Evolutionary conservation across 2,329 filamentous ascomycete genomes (phyloP).

Genomic region (Aaosphaeria pasadenensis): DNA sequence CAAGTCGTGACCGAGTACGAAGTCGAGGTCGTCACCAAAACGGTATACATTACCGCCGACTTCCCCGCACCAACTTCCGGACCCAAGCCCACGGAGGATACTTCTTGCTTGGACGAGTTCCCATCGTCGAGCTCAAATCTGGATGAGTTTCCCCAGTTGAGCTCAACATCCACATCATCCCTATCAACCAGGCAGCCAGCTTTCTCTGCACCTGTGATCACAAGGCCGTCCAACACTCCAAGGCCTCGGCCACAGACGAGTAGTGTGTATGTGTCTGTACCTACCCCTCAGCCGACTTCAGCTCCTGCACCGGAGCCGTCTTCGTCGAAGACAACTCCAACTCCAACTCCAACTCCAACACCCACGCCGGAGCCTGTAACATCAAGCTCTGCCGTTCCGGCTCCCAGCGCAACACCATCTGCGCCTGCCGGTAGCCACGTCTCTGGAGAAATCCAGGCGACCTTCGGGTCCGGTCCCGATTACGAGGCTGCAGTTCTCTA

Average conservation of each 20-base stretch:
- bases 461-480: conserved; percentile 19
- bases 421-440: conserved; percentile 7
- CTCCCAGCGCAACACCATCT: conserved; percentile 7
- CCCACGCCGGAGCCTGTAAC: neutral
- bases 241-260: no score
- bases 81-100: neutral
- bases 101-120: neutral
- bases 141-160: neutral
- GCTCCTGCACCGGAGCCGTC: neutral
- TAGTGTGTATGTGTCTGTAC: neutral
- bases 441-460: conserved; percentile 22
- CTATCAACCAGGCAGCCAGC: neutral
- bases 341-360: conserved; percentile 1
- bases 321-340: neutral
- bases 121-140: neutral
- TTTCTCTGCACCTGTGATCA: neutral
- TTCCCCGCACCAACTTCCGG: neutral
- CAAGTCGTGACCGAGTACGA: conserved; percentile 20
- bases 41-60: conserved; percentile 15
- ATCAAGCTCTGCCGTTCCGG: neutral
- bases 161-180: neutral
- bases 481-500: conserved; percentile 46
- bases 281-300: neutral
- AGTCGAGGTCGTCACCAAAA: conserved; percentile 15
- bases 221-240: neutral